phyloP scores from a whole-genome alignment of 768 basidiomycete species.

The Mycena polygramma region DNA sequence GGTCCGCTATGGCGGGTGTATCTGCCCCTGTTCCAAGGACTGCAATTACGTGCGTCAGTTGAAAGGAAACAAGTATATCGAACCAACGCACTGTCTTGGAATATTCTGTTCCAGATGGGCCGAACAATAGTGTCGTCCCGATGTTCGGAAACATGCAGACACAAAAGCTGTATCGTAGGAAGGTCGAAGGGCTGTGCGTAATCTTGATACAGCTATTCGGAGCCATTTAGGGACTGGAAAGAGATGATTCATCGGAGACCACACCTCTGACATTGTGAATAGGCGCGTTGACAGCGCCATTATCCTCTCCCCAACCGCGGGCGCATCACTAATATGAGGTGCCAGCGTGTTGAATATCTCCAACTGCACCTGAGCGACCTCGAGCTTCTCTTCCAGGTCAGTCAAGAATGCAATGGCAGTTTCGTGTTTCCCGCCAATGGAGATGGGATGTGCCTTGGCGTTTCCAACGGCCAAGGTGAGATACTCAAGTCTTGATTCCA shows the following conservation, averaged over 20 bases:
- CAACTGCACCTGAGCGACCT: constrained; percentile 97
- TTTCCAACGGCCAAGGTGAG: constrained; percentile 95
- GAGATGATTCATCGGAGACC: constrained; percentile 35
- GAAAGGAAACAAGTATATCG: constrained; percentile 6
- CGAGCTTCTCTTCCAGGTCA: constrained; percentile 94
- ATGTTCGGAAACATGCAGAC: constrained; percentile 94
- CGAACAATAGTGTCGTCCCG: constrained; percentile 85
- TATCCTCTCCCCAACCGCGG: constrained; percentile 74
- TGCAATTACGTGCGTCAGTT: constrained; percentile 41
- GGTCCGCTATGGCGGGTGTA: constrained; percentile 66
- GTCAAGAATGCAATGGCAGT: constrained; percentile 96
- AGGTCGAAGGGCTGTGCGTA: constrained; percentile 92
- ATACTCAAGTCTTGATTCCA: constrained; percentile 89
- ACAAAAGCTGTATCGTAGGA: constrained; percentile 86
- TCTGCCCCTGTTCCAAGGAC: constrained; percentile 72
- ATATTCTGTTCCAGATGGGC: constrained; percentile 91
- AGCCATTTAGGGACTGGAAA: constrained; percentile 10
- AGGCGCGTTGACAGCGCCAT: constrained; percentile 69
- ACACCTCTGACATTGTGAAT: constrained; percentile 88
- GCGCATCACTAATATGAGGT: constrained; percentile 72
- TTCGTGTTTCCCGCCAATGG: constrained; percentile 82
- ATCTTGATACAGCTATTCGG: constrained; percentile 81
- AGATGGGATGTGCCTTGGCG: constrained; percentile 93
- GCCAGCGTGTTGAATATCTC: constrained; percentile 82
- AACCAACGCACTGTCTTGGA: constrained; percentile 73